phyloP scores from a whole-genome alignment of 768 basidiomycete species.

The Pisolithus marmoratus region DNA sequence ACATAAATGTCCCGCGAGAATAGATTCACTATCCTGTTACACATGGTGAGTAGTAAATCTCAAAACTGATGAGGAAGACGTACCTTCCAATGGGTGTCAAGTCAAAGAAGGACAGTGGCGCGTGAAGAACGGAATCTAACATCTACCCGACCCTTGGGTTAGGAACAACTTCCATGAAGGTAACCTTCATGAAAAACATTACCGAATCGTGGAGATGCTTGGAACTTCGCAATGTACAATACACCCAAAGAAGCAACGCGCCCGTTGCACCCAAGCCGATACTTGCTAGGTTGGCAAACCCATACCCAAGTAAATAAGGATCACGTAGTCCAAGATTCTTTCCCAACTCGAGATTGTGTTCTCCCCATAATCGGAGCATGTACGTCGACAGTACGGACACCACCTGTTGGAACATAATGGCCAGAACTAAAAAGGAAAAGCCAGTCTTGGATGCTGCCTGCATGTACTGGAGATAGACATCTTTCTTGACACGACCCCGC shows the following conservation, averaged over 20 bases:
- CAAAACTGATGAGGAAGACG: slow-evolving; percentile 7
- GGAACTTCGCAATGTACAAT: slow-evolving; percentile 70
- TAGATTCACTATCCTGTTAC: slow-evolving; percentile 70
- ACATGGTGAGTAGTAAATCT: neutral
- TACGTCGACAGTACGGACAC: slow-evolving; percentile 54
- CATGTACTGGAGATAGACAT: slow-evolving; percentile 76
- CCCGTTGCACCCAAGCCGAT: slow-evolving; percentile 49
- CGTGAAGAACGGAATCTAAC: slow-evolving; percentile 72
- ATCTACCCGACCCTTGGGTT: slow-evolving; percentile 43
- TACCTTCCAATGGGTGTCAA: slow-evolving; percentile 80
- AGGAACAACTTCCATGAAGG: neutral
- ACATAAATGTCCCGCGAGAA: slow-evolving; percentile 88
- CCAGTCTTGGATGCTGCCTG: slow-evolving; percentile 72
- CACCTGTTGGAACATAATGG: slow-evolving; percentile 51
- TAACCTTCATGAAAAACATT: slow-evolving; percentile 19
- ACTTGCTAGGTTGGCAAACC: slow-evolving; percentile 56
- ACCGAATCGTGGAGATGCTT: slow-evolving; percentile 73
- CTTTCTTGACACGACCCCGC: slow-evolving; percentile 71
- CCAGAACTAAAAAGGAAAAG: slow-evolving; percentile 59
- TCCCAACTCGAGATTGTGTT: slow-evolving; percentile 61
- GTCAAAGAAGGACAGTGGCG: slow-evolving; percentile 88
- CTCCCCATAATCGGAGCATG: slow-evolving; percentile 77
- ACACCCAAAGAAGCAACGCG: slow-evolving; percentile 68
- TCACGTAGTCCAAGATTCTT: slow-evolving; percentile 51
- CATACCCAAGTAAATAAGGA: slow-evolving; percentile 59